These are phyloP conservation scores for Pyracantha coccinea DNA, from an alignment of 331 rosid species.

Conservation along the genomic window DNA sequence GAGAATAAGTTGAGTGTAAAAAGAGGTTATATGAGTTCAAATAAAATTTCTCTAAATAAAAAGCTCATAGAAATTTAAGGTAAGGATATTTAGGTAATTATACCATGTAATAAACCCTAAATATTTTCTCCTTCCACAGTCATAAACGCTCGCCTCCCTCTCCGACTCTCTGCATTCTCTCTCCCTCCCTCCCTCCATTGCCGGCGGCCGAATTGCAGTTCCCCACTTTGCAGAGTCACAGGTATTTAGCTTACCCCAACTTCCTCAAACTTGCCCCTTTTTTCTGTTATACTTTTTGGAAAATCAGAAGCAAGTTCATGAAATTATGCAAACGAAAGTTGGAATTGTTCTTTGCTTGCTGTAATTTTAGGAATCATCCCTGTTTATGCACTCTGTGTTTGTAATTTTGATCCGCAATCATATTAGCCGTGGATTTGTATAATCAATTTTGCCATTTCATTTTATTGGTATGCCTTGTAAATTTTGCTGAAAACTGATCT, in stretches of 20 bases:
- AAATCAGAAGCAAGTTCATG: background rate
- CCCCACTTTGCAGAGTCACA: too few relatives aligned
- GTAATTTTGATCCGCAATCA: background rate
- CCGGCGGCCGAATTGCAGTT: background rate
- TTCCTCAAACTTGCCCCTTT: background rate
- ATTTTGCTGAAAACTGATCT: too few relatives aligned
- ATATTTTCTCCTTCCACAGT: background rate
- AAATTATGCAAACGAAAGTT: too few relatives aligned
- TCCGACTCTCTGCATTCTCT: background rate
- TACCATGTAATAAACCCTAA: background rate
- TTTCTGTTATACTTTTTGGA: background rate
- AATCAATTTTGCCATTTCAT: background rate
- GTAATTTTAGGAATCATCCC: too few relatives aligned
- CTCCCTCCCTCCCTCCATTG: background rate
- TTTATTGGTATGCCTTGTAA: background rate
- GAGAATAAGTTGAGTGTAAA: too few relatives aligned
- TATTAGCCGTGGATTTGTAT: background rate
- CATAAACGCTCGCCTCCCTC: background rate
- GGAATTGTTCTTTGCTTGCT: background rate
- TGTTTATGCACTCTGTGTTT: background rate
- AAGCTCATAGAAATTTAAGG: background rate
- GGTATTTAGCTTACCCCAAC: background rate
- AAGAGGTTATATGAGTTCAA: too few relatives aligned
- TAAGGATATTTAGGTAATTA: background rate
- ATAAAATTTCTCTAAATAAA: too few relatives aligned